Evolutionary conservation across 2,329 filamentous ascomycete genomes (phyloP).

Genomic region (Cladophialophora chaetospira): DNA sequence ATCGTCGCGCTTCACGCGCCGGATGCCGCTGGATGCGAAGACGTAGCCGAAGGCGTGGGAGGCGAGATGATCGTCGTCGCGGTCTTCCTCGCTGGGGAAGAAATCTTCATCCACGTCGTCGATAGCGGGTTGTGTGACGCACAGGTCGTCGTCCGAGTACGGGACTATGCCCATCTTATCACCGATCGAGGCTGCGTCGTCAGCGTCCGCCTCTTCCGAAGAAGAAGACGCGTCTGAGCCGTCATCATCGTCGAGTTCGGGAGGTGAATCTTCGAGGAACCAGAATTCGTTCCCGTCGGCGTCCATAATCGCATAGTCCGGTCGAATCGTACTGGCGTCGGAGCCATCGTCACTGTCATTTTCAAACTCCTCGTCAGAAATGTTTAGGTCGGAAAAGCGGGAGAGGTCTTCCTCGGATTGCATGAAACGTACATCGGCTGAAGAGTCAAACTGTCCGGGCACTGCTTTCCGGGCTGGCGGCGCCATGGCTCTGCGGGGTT

Average conservation of each 20-base stretch:
- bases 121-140: conserved; percentile 87
- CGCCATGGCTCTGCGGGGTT: conserved; percentile 49
- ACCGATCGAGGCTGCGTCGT: conserved; percentile 55
- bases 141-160: conserved; percentile 69
- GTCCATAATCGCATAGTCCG: conserved; percentile 41
- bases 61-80: conserved; percentile 77
- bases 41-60: conserved; percentile 80
- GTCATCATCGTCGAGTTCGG: conserved; percentile 44
- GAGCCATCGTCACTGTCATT: conserved; percentile 29
- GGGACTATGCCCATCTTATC: conserved; percentile 58
- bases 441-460: conserved; percentile 34
- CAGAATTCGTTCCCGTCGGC: conserved; percentile 46
- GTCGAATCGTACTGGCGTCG: conserved; percentile 33
- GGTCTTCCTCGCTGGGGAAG: conserved; percentile 72
- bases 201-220: conserved; percentile 47
- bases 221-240: conserved; percentile 51
- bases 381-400: conserved; percentile 50
- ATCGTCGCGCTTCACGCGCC: conserved; percentile 69
- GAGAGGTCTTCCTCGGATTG: conserved; percentile 43
- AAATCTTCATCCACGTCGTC: conserved; percentile 84
- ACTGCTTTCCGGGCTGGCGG: conserved; percentile 34
- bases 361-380: conserved; percentile 52
- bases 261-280: conserved; percentile 48
- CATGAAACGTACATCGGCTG: conserved; percentile 40
- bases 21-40: conserved; percentile 86